These are phyloP conservation scores for Trichophyton schoenleinii DNA, from an alignment of 2,329 filamentous ascomycete genomes.

Conservation along the genomic window DNA sequence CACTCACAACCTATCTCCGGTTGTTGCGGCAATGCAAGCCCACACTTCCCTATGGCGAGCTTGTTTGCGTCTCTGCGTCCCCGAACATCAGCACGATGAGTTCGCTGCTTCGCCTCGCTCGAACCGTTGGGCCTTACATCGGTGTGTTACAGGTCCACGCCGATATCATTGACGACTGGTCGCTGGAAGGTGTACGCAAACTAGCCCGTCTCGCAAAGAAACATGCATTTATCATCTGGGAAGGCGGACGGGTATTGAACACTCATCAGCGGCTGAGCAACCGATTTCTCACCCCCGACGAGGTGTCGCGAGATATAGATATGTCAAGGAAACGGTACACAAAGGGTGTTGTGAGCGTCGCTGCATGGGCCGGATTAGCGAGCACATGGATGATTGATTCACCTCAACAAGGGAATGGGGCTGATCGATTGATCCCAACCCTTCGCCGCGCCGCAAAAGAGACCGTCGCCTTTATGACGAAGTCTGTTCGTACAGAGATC, in stretches of 20 bases:
- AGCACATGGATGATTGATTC: constrained; percentile 29
- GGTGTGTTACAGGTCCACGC: constrained; percentile 50
- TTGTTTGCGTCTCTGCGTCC: constrained; percentile 38
- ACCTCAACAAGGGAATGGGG: constrained; percentile 26
- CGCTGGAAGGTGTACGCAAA: constrained; percentile 39
- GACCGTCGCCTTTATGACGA: constrained; percentile 27
- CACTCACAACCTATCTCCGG: constrained; percentile 28
- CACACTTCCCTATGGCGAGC: constrained; percentile 27
- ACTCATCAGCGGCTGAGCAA: constrained; percentile 23
- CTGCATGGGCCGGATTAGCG: constrained; percentile 28
- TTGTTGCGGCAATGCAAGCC: constrained; percentile 24
- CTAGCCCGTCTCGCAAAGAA: constrained; percentile 25
- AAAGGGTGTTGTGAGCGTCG: constrained; percentile 26
- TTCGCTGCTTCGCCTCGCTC: constrained; percentile 43
- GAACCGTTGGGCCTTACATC: constrained; percentile 48
- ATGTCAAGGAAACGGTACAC: constrained; percentile 29
- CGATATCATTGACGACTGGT: constrained; percentile 51
- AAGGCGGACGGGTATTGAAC: constrained; percentile 30
- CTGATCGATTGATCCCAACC: constrained; percentile 31
- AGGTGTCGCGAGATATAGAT: constrained; percentile 23
- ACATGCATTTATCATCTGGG: constrained; percentile 31
- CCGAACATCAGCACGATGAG: constrained; percentile 46
- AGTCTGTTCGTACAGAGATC: constrained; percentile 32
- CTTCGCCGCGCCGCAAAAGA: constrained; percentile 31
- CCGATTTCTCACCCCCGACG: constrained; percentile 19